phyloP scores from a whole-genome alignment of 1,284 basidiomycete genomes.

The Blastosporella zonata region DNA sequence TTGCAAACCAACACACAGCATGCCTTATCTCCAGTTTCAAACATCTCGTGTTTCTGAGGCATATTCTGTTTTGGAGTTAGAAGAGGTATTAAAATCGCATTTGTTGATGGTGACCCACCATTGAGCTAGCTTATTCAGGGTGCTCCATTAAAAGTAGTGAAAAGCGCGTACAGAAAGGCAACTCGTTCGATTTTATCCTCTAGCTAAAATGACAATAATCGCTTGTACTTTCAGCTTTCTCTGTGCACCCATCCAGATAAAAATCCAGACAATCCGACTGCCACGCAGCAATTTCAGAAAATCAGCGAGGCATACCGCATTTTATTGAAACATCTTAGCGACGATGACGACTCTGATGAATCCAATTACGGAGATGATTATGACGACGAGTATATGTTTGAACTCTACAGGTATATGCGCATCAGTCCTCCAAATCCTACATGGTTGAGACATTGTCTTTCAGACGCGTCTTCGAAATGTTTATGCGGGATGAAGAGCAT shows the following conservation, averaged over 20 bases:
- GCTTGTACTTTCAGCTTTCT: slow-evolving; percentile 45
- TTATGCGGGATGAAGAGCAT: slow-evolving; percentile 23
- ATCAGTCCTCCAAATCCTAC: slow-evolving; percentile 27
- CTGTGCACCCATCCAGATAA: slow-evolving; percentile 73
- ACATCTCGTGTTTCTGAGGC: slow-evolving; percentile 37
- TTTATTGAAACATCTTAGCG: slow-evolving; percentile 49
- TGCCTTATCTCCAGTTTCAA: slow-evolving; percentile 8
- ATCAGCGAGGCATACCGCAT: slow-evolving; percentile 65
- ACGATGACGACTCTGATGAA: slow-evolving; percentile 33
- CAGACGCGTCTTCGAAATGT: slow-evolving; percentile 25
- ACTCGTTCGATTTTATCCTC: neutral
- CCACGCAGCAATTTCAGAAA: slow-evolving; percentile 65
- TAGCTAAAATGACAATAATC: neutral
- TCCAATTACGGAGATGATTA: slow-evolving; percentile 23
- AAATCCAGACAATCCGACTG: slow-evolving; percentile 58
- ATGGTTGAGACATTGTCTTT: neutral
- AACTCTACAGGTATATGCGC: slow-evolving; percentile 33
- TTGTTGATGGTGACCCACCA: neutral
- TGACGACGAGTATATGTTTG: slow-evolving; percentile 33
- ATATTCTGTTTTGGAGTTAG: slow-evolving; percentile 55
- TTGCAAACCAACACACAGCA: neutral
- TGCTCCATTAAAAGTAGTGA: slow-evolving; percentile 58
- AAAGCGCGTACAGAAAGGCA: slow-evolving; percentile 66
- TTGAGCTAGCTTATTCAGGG: slow-evolving; percentile 37
- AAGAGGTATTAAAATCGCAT: slow-evolving; percentile 40